phyloP scores from a whole-genome alignment of 108 stramenopile species.

The Parmales sp. region DNA sequence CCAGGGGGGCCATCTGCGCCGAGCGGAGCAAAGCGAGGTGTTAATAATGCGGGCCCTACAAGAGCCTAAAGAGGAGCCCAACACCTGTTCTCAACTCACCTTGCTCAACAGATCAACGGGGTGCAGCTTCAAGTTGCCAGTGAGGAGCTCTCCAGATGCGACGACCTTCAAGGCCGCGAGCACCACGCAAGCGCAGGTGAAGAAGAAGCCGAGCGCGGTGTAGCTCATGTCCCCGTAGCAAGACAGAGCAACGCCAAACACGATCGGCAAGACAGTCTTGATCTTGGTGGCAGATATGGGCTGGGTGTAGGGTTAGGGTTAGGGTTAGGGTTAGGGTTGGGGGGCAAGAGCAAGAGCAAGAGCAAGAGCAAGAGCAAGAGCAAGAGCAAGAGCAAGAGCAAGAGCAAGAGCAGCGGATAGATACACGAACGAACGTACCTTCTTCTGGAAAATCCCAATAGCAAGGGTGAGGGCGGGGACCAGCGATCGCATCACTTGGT shows the following conservation, averaged over 20 bases:
- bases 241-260: conserved; percentile 60
- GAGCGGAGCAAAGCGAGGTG: too few species aligned
- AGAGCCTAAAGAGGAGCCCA: too few species aligned
- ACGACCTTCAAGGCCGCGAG: conserved; percentile 55
- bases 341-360: too few species aligned
- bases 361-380: too few species aligned
- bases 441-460: conserved; percentile 47
- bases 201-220: conserved; percentile 45
- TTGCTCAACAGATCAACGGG: conserved; percentile 62
- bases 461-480: conserved; percentile 62
- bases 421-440: conserved; percentile 29
- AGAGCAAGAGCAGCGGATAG: too few species aligned
- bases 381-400: too few species aligned
- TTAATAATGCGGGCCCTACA: too few species aligned
- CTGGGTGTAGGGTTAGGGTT: too few species aligned
- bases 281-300: too few species aligned
- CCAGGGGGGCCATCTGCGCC: conserved; percentile 75
- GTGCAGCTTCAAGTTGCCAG: conserved; percentile 55
- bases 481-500: conserved; percentile 64
- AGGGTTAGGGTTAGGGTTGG: too few species aligned
- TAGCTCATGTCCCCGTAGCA: conserved; percentile 60
- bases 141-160: conserved; percentile 59
- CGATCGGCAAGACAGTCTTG: conserved; percentile 50
- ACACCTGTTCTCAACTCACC: too few species aligned
- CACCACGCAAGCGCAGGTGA: conserved; percentile 43